Evolutionary conservation across 306 rosid genomes (phyloP).

Genomic region (Mucuna pruriens): DNA sequence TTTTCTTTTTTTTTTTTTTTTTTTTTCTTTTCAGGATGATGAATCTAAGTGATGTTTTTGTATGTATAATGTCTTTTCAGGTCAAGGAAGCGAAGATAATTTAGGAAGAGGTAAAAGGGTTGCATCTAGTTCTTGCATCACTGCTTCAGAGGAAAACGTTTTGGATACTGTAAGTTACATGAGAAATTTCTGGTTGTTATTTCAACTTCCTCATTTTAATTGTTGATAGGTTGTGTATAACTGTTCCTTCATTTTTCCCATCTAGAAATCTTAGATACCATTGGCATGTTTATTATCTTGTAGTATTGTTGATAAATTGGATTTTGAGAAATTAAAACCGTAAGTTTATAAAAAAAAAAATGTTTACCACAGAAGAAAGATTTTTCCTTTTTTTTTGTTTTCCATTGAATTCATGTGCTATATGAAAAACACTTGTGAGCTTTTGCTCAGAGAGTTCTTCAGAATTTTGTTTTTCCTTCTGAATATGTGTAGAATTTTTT

Average conservation of each 20-base stretch:
- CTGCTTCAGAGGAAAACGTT: constrained; percentile 41
- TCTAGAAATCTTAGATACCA: background rate
- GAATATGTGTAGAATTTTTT: background rate
- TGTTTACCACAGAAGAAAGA: background rate
- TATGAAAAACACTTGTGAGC: background rate
- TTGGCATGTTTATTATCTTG: background rate
- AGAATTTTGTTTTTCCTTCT: background rate
- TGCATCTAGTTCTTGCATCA: constrained; percentile 48
- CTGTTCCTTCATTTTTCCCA: background rate
- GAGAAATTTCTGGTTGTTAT: constrained; percentile 6
- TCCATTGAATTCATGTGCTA: background rate
- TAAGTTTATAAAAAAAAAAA: background rate
- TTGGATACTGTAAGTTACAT: constrained; percentile 31
- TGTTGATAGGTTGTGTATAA: background rate
- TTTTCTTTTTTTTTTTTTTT: background rate
- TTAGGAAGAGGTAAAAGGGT: constrained; percentile 32
- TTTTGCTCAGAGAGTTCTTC: background rate
- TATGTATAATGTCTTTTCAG: constrained; percentile 38
- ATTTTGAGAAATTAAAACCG: background rate
- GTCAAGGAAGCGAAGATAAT: constrained; percentile 44
- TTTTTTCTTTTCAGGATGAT: background rate
- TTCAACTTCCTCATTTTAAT: background rate
- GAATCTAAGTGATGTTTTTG: constrained; percentile 25
- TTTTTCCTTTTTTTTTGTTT: background rate
- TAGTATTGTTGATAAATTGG: constrained; percentile 35